Evolutionary conservation across 768 basidiomycete species (phyloP).

Genomic region (Omphalotus guepiniiformis): DNA sequence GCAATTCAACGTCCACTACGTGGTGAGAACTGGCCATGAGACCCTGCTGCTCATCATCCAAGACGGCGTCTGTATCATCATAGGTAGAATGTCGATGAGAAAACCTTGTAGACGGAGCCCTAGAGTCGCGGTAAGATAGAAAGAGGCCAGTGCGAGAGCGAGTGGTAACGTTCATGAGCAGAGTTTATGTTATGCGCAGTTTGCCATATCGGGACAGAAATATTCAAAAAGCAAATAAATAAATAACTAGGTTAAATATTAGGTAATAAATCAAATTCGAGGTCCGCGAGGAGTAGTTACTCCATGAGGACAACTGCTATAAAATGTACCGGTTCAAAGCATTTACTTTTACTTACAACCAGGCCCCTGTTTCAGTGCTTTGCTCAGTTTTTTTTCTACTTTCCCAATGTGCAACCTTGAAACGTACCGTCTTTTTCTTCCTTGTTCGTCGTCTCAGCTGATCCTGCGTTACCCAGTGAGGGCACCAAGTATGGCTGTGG

Average conservation of each 20-base stretch:
- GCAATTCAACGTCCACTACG: constrained; percentile 60
- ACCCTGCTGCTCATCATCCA: constrained; percentile 60
- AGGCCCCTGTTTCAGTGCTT: background rate
- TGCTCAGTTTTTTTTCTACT: too few relatives aligned
- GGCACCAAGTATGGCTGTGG: constrained; percentile 75
- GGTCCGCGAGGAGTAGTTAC: too few relatives aligned
- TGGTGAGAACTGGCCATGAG: constrained; percentile 48
- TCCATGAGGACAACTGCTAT: background rate
- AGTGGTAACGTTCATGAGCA: constrained; percentile 40
- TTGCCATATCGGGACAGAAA: background rate
- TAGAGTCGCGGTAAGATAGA: constrained; percentile 87
- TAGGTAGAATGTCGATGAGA: constrained; percentile 38
- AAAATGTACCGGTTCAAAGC: constrained; percentile 1
- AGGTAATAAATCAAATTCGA: too few relatives aligned
- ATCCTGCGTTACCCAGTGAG: constrained; percentile 45
- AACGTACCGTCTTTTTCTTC: constrained; percentile 36
- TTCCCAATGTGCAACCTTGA: constrained; percentile 50
- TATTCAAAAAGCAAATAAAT: background rate
- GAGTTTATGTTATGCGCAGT: constrained; percentile 1
- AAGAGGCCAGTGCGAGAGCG: constrained; percentile 91
- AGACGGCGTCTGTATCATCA: constrained; percentile 41
- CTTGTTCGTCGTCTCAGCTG: constrained; percentile 17
- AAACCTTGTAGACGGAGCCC: constrained; percentile 38
- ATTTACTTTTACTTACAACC: background rate
- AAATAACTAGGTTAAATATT: background rate